Evolutionary conservation across 495 filamentous ascomycete species (phyloP).

Genomic region (Lasiosphaeriaceae sp.): DNA sequence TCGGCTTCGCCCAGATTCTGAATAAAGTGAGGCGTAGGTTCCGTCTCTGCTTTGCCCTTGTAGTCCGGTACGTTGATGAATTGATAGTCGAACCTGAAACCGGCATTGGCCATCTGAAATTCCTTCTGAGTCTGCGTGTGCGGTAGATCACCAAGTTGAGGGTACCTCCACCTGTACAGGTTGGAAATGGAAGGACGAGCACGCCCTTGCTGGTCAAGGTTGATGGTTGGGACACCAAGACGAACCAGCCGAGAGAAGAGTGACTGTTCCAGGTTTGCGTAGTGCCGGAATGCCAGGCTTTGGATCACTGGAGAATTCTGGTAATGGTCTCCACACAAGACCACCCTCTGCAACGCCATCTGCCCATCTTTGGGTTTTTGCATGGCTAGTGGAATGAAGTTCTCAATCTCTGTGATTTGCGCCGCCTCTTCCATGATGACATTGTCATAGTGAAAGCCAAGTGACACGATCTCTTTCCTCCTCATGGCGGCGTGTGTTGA

Average conservation of each 20-base stretch:
- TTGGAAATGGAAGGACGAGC: conserved; percentile 80
- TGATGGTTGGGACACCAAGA: conserved; percentile 83
- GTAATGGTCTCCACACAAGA: conserved; percentile 91
- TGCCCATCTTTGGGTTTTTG: conserved; percentile 75
- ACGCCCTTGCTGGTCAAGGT: conserved; percentile 89
- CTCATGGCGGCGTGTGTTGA: conserved; percentile 98
- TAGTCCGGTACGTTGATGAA: conserved; percentile 97
- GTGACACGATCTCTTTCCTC: conserved; percentile 78
- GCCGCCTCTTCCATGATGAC: conserved; percentile 99
- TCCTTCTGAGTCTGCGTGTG: conserved; percentile 62
- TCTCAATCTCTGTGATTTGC: conserved; percentile 96
- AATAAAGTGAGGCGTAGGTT: conserved; percentile 93
- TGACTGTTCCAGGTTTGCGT: conserved; percentile 92
- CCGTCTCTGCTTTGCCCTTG: conserved; percentile 81
- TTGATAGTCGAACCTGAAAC: conserved; percentile 90
- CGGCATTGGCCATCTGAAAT: conserved; percentile 81
- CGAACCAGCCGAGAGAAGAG: conserved; percentile 89
- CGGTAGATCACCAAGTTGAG: conserved; percentile 73
- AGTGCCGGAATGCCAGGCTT: conserved; percentile 92
- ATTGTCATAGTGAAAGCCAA: conserved; percentile 97
- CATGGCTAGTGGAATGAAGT: conserved; percentile 87
- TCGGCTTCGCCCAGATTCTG: conserved; percentile 97
- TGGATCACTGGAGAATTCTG: conserved; percentile 97
- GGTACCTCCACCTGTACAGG: conserved; percentile 93
- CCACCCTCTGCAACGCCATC: conserved; percentile 75